Evolutionary conservation across 495 filamentous ascomycete species (phyloP), one percentile per base, ranked within the genome.

Genomic region (Neurospora intermedia): DNA sequence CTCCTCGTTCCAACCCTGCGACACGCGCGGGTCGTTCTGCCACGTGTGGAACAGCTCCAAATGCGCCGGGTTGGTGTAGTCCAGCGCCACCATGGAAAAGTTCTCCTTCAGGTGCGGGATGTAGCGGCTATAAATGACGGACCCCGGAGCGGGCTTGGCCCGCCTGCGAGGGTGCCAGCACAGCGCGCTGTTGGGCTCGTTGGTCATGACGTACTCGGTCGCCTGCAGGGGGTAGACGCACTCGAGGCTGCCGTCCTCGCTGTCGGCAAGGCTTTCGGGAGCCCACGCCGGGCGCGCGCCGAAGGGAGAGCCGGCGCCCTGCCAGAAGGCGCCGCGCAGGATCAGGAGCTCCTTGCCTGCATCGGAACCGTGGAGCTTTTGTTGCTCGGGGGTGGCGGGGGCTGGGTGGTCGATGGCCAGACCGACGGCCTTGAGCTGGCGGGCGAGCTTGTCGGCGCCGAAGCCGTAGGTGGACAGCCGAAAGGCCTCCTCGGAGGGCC

Each of bases 11-110:
- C 90, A 92, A 7, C 89, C 90, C 77, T 88, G 85, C 13, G 89
- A 89, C 6, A 92, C 90, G 42, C 90, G 87, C 38, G 89, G 89
- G 77, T 92, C 90, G 78, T 91, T 92, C 78, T 91, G 89, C 90
- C 90, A 92, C 31, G 74, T 83, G 78, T 92, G 86, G 81, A 92
- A 92, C 8, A 90, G 82, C 42, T 81, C 78, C 70, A 91, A 77
- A 73, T 92, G 90, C 72, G 84, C 82, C 0, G 75, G 72, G 74
- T 89, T 79, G 70, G 82, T 70, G 80, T 83, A 86, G 75, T 92
- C 86, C 0, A 92, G 83, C 23, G 87, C 89, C 35, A 88, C 84
- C 78, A 92, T 88, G 54, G 87, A 89, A 75, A 91, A 92, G 73
- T 86, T 87, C 82, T 91, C 88, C 59, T 86, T 79, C 20, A 92